A percentile compares a stretch with the other conserved stretches of the same genome.
Conservation (phyloP, 371 early-diverging fungal species). For the Rhizomucor miehei region DNA sequence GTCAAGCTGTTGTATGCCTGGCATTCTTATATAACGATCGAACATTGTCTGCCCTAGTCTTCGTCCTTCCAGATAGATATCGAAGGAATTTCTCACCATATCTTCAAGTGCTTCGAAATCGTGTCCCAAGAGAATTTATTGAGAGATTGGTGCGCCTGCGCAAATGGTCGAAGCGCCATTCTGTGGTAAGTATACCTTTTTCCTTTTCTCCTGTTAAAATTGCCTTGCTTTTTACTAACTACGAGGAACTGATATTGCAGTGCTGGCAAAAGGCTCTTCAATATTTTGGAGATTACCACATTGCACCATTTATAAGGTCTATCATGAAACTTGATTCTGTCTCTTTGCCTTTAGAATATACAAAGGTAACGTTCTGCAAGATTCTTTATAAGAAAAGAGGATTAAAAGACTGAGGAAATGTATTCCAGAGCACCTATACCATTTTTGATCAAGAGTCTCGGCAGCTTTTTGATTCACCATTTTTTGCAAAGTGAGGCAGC, state of each 20-base stretch:
- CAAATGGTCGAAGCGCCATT: slow-evolving; percentile 20
- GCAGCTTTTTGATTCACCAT: slow-evolving; percentile 52
- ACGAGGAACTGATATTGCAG: slow-evolving; percentile 31
- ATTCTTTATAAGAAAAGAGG: background rate
- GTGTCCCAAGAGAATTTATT: slow-evolving; percentile 49
- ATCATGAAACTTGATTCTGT: slow-evolving; percentile 62
- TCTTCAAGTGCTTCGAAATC: slow-evolving; percentile 47
- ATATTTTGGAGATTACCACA: slow-evolving; percentile 40
- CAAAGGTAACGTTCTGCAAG: slow-evolving; percentile 34
- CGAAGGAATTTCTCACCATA: slow-evolving; percentile 55
- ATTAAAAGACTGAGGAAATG: no score
- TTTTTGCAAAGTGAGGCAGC: slow-evolving; percentile 44
- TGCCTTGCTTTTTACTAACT: no score
- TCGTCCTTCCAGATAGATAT: slow-evolving; percentile 54
- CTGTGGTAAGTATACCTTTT: slow-evolving; percentile 15
- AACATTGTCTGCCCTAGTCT: slow-evolving; percentile 41
- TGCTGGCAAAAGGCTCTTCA: slow-evolving; percentile 41
- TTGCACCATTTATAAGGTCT: slow-evolving; percentile 55
- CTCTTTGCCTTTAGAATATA: slow-evolving; percentile 52
- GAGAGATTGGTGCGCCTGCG: slow-evolving; percentile 35
- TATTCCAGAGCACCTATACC: slow-evolving; percentile 49
- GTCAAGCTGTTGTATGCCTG: slow-evolving; percentile 39
- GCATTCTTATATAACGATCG: slow-evolving; percentile 41
- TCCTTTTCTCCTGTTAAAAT: background rate
- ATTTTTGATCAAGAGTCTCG: slow-evolving; percentile 50